A percentile compares a stretch with the other conserved stretches of the same genome.
Conservation (phyloP, 2,329 filamentous ascomycete genomes). For the Monosporascus sp. region DNA sequence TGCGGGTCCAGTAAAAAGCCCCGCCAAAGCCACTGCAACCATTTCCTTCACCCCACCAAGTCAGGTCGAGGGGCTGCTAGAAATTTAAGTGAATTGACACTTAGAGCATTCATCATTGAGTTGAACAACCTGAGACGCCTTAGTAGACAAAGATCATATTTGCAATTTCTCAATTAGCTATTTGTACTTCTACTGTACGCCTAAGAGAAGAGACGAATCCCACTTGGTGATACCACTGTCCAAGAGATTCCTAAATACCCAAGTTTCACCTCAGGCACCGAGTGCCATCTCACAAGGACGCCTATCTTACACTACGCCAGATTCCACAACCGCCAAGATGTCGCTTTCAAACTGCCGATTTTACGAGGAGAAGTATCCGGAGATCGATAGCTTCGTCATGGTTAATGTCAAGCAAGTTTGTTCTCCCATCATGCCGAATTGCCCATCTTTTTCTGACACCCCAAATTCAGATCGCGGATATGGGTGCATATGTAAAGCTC, state of each 20-base stretch:
- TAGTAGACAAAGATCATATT: too few species aligned
- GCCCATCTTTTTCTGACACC: constrained; percentile 12
- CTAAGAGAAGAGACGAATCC: too few species aligned
- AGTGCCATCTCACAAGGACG: not conserved
- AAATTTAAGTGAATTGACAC: too few species aligned
- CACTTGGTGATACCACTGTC: too few species aligned
- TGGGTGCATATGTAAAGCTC: constrained; percentile 99
- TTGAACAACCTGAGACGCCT: too few species aligned
- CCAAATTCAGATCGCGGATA: constrained; percentile 79
- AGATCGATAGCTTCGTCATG: constrained; percentile 99
- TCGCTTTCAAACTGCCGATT: constrained; percentile 95
- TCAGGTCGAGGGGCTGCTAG: too few species aligned
- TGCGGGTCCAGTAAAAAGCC: constrained; percentile 1
- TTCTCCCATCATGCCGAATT: constrained; percentile 2
- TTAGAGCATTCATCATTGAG: too few species aligned
- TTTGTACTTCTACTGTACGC: too few species aligned
- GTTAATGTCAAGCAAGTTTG: constrained; percentile 95
- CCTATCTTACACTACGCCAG: constrained; percentile 15
- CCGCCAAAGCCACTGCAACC: constrained; percentile 12
- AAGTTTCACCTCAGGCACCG: too few species aligned
- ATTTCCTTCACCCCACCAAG: constrained; percentile 10
- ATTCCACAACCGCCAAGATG: constrained; percentile 63
- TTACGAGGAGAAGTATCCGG: constrained; percentile 95
- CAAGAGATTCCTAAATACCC: too few species aligned
- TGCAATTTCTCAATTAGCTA: too few species aligned